Conservation (phyloP, 441 rosid species). For the Arabidopsis lyrata region DNA sequence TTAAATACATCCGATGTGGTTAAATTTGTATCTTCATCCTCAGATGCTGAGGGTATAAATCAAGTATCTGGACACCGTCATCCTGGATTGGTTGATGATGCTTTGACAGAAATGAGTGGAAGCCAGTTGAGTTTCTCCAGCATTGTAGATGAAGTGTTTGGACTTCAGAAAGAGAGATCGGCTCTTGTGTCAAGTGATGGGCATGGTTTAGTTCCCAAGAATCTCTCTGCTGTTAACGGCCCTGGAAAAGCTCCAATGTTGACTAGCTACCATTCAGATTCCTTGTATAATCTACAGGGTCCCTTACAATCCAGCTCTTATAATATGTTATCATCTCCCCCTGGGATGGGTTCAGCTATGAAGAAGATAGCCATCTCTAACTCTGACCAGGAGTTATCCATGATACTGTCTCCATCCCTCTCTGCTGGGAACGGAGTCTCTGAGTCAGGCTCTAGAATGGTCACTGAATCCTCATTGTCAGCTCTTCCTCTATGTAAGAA, state of each 20-base stretch:
- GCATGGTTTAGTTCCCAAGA: slow-evolving; percentile 40
- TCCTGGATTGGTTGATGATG: slow-evolving; percentile 64
- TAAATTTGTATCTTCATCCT: slow-evolving; percentile 57
- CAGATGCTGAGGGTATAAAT: slow-evolving; percentile 55
- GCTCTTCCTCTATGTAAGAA: slow-evolving; percentile 87
- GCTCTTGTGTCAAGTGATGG: slow-evolving; percentile 59
- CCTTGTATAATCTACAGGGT: slow-evolving; percentile 57
- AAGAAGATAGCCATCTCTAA: slow-evolving; percentile 68
- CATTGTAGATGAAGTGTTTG: slow-evolving; percentile 94
- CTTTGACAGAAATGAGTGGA: slow-evolving; percentile 62
- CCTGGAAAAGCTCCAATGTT: slow-evolving; percentile 58
- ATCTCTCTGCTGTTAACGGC: slow-evolving; percentile 29
- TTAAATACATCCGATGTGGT: slow-evolving; percentile 66
- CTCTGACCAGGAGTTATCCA: slow-evolving; percentile 82
- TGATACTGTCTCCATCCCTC: slow-evolving; percentile 67
- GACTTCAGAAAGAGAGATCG: slow-evolving; percentile 73
- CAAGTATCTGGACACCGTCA: slow-evolving; percentile 63
- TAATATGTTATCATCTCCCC: slow-evolving; percentile 59
- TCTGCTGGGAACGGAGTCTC: slow-evolving; percentile 54
- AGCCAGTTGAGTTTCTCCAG: slow-evolving; percentile 81
- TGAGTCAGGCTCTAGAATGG: slow-evolving; percentile 54
- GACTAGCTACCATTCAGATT: slow-evolving; percentile 65
- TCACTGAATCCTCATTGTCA: slow-evolving; percentile 58
- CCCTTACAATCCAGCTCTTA: slow-evolving; percentile 62
- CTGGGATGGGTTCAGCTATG: slow-evolving; percentile 55